Base-by-base conservation (phyloP, 2,329 filamentous ascomycete genomes). In the Lasiodiplodia citricola region DNA sequence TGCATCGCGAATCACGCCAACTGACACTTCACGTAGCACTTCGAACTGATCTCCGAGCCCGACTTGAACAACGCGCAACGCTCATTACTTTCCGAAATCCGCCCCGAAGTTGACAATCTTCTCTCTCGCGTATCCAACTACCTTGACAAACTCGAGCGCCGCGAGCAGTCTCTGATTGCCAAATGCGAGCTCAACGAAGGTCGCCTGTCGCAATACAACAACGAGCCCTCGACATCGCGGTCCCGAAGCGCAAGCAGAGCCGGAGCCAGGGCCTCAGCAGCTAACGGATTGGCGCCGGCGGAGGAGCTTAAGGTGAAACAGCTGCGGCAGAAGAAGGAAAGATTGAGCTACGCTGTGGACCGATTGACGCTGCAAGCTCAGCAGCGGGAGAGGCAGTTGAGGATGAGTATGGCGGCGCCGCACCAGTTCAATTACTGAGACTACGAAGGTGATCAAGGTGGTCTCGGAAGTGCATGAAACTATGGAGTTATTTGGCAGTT, bases 11-110 rank as follows among this genome's bases (percentile, higher is more conserved):
- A 21, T 23, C 38, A 44, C n/a, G 10, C n/a, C 3, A 10, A 25
- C 50, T 69, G 14, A 65, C 37, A 10, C 5, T 51, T 28, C 16
- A 11, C 28, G 4, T 74, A 96, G 91, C 94, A 97, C 82, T 97
- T 97, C 81, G 94, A 97, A 79, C 89, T 97, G 52, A 92, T 97
- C 73, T 92, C 94, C 18, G 93, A 97, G 78, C 88, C 91, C 14
- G 92, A 92, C 64, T 88, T 97, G 55, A 90, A 90, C 70, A 87
- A 91, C 71, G 94, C 94, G 38, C 94, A 97, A 80, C 86, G 92
- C 72, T 90, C 93, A 4, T 88, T 97, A 21, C 91, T 94, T 74
- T 92, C 93, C 75, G 94, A 97, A 78, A 96, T 97, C 73, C 90
- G 91, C n/a, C 94, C 94, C 10, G 94, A 93, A 79, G 92, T 97